Conservation (phyloP, 2,329 filamentous ascomycete genomes). For the Alternaria consortialis region DNA sequence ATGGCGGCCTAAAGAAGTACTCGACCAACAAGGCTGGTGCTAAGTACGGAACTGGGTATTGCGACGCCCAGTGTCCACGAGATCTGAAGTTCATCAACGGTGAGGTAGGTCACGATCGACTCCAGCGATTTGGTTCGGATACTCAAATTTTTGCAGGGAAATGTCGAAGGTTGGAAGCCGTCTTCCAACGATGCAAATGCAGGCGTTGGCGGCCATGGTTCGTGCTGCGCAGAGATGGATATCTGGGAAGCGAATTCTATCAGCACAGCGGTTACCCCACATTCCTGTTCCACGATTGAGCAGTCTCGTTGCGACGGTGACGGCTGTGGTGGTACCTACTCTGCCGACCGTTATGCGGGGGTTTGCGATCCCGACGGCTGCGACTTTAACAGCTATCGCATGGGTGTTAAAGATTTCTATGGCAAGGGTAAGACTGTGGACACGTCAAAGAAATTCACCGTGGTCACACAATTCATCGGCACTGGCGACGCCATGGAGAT, state of each 20-base stretch:
- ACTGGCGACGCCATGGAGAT: slow-evolving; percentile 55
- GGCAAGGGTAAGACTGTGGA: slow-evolving; percentile 62
- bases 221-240: slow-evolving; percentile 73
- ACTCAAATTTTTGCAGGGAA: slow-evolving; percentile 49
- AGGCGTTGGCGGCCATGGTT: slow-evolving; percentile 63
- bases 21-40: slow-evolving; percentile 61
- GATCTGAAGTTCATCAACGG: slow-evolving; percentile 63
- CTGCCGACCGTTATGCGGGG: slow-evolving; percentile 67
- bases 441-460: slow-evolving; percentile 54
- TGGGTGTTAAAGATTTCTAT: slow-evolving; percentile 70
- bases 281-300: slow-evolving; percentile 65
- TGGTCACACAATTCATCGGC: slow-evolving; percentile 61
- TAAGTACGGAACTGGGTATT: slow-evolving; percentile 59
- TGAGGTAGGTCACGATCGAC: slow-evolving; percentile 27
- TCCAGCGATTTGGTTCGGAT: not conserved
- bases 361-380: slow-evolving; percentile 73
- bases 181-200: slow-evolving; percentile 63
- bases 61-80: slow-evolving; percentile 48
- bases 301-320: slow-evolving; percentile 63
- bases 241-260: slow-evolving; percentile 71
- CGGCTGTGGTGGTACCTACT: slow-evolving; percentile 55
- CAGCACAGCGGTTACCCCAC: slow-evolving; percentile 69
- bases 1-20: slow-evolving; percentile 64
- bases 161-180: slow-evolving; percentile 63
- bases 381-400: slow-evolving; percentile 68